phyloP scores from a whole-genome alignment of 1,284 basidiomycete species.

The Tetrapyrgos nigripes region DNA sequence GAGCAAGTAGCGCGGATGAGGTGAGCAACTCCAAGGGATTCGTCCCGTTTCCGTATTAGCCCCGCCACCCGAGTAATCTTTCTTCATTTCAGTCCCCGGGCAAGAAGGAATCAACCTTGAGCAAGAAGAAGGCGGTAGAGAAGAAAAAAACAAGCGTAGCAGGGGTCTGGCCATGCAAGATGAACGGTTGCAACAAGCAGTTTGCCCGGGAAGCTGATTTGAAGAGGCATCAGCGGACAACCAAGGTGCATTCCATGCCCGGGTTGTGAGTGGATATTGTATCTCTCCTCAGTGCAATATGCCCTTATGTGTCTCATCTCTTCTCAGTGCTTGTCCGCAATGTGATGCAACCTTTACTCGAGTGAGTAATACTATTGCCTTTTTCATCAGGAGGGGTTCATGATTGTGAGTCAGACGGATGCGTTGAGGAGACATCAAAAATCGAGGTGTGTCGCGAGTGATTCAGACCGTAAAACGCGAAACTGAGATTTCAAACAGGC shows the following conservation, averaged over 20 bases:
- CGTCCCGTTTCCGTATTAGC: not conserved
- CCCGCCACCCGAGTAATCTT: not conserved
- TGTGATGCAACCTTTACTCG: slow-evolving; percentile 80
- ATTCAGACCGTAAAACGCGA: slow-evolving; percentile 6
- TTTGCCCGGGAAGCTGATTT: slow-evolving; percentile 81
- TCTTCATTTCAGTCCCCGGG: slow-evolving; percentile 43
- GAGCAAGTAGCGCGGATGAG: slow-evolving; percentile 3
- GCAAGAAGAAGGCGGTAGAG: slow-evolving; percentile 38
- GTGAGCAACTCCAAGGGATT: not conserved
- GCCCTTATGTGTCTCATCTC: slow-evolving; percentile 16
- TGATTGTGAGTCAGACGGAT: slow-evolving; percentile 50
- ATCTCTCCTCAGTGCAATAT: slow-evolving; percentile 14
- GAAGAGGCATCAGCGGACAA: slow-evolving; percentile 78
- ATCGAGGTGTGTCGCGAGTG: slow-evolving; percentile 56
- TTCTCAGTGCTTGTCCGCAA: slow-evolving; percentile 69
- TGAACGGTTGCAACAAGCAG: slow-evolving; percentile 77
- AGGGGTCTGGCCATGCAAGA: slow-evolving; percentile 76
- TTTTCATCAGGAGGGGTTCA: slow-evolving; percentile 10
- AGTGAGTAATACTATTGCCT: slow-evolving; percentile 47
- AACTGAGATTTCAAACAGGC: slow-evolving; percentile 42
- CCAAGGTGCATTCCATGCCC: slow-evolving; percentile 72
- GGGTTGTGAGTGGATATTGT: slow-evolving; percentile 60
- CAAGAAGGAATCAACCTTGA: slow-evolving; percentile 51
- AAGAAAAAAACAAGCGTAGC: slow-evolving; percentile 57
- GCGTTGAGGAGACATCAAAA: slow-evolving; percentile 68